phyloP scores from a whole-genome alignment of 2,329 filamentous ascomycete species.

The Ascosphaera apis region DNA sequence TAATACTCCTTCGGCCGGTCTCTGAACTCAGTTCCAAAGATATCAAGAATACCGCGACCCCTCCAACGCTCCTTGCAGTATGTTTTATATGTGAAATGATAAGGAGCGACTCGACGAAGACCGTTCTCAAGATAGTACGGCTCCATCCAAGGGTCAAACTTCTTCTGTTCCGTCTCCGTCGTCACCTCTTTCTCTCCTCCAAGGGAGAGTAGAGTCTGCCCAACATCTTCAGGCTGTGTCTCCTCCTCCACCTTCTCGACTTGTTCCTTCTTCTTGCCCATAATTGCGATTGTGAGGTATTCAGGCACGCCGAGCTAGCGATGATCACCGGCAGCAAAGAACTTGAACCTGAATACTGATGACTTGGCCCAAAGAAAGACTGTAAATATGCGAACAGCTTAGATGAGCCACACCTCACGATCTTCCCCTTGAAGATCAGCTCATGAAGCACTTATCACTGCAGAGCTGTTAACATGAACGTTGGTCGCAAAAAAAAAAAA shows the following conservation, averaged over 20 bases:
- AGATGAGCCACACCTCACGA: no score
- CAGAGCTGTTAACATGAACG: no score
- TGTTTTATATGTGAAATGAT: conserved; percentile 87
- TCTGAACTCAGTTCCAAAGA: conserved; percentile 80
- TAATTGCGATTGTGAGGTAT: background rate
- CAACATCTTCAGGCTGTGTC: conserved; percentile 7
- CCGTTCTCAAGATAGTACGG: conserved; percentile 73
- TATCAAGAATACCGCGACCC: conserved; percentile 54
- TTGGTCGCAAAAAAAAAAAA: background rate
- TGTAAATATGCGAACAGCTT: no score
- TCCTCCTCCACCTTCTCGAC: conserved; percentile 9
- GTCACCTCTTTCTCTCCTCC: conserved; percentile 11
- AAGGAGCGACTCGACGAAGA: conserved; percentile 61
- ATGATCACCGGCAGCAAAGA: no score
- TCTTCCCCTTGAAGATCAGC: no score
- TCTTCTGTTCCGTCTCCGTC: background rate
- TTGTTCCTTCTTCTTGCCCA: background rate
- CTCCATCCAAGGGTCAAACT: conserved; percentile 28
- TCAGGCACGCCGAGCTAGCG: background rate
- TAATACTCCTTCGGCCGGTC: conserved; percentile 78
- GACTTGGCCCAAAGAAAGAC: no score
- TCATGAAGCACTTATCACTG: no score
- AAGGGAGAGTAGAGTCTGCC: conserved; percentile 10
- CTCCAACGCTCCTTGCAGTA: conserved; percentile 89
- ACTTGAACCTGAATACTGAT: no score